These are phyloP conservation scores for Aspergillus latus DNA, from an alignment of 2,329 filamentous ascomycete species.

Conservation along the genomic window DNA sequence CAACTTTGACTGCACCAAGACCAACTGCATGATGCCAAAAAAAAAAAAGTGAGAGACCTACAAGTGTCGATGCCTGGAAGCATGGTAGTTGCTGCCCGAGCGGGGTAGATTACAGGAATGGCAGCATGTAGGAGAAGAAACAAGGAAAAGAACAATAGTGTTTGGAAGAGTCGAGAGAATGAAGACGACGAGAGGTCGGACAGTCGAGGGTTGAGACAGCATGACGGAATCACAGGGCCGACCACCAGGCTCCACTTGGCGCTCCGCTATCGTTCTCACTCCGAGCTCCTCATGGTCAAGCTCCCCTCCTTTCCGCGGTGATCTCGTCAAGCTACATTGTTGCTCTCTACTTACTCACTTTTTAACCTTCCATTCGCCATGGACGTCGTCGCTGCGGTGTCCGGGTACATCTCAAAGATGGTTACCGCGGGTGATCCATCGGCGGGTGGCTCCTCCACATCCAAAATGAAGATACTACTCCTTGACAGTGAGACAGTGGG, in stretches of 20 bases:
- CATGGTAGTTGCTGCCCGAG: slow-evolving; percentile 47
- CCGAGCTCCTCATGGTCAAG: background rate
- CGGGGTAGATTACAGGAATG: background rate
- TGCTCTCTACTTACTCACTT: background rate
- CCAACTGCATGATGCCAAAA: background rate
- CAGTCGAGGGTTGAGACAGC: background rate
- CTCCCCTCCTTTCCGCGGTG: background rate
- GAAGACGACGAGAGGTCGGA: slow-evolving; percentile 6
- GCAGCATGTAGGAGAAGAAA: slow-evolving; percentile 11
- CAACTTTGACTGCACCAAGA: background rate
- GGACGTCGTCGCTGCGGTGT: slow-evolving; percentile 91
- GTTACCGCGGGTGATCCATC: slow-evolving; percentile 72
- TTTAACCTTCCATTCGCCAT: slow-evolving; percentile 53
- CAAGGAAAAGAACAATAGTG: background rate
- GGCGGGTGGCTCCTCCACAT: slow-evolving; percentile 58
- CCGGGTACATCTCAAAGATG: slow-evolving; percentile 96
- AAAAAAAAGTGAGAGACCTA: slow-evolving; percentile 32
- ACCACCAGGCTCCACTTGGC: slow-evolving; percentile 5
- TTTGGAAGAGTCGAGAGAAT: background rate
- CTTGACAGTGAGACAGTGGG: slow-evolving; percentile 86
- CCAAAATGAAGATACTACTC: slow-evolving; percentile 97
- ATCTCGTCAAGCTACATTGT: background rate
- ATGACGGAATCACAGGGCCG: slow-evolving; percentile 17
- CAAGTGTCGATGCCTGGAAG: slow-evolving; percentile 64
- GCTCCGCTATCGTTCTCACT: background rate